A percentile compares a stretch with the other conserved stretches of the same genome.
Evolutionary conservation across 2,329 filamentous ascomycete species (phyloP).

Genomic region (Talaromyces albobiverticillius): DNA sequence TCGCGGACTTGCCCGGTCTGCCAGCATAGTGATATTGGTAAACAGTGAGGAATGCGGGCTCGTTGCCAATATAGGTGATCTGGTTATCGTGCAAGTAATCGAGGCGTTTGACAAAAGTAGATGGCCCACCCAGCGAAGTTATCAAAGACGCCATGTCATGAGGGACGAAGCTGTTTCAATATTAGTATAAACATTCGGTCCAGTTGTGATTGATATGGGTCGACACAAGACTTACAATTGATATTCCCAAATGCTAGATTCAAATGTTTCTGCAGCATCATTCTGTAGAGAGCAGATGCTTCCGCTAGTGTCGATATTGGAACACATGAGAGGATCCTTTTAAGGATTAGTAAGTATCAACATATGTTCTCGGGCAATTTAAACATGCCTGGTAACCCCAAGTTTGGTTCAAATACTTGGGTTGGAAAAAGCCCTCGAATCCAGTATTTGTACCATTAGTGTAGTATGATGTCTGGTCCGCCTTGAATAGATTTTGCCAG

Average conservation of each 20-base stretch:
- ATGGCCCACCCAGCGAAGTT: conserved; percentile 57
- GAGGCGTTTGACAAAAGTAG: conserved; percentile 57
- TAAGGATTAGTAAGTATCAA: conserved; percentile 34
- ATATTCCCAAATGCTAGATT: conserved; percentile 32
- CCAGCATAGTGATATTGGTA: conserved; percentile 68
- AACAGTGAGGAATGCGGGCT: conserved; percentile 61
- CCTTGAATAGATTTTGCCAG: conserved; percentile 66
- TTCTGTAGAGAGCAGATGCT: conserved; percentile 30
- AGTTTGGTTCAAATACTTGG: conserved; percentile 63
- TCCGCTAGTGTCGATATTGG: conserved; percentile 51
- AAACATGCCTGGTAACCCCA: conserved; percentile 60
- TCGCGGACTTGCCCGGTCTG: conserved; percentile 50
- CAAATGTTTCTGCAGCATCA: conserved; percentile 28
- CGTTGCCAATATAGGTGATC: conserved; percentile 64
- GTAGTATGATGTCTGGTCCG: conserved; percentile 52
- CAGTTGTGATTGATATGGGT: conserved; percentile 49
- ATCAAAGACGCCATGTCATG: conserved; percentile 54
- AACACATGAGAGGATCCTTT: conserved; percentile 51
- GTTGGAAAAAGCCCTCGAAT: conserved; percentile 68
- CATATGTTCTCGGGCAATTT: conserved; percentile 40
- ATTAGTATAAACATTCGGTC: conserved; percentile 37
- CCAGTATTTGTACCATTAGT: conserved; percentile 58
- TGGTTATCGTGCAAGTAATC: conserved; percentile 62
- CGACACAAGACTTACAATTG: conserved; percentile 45
- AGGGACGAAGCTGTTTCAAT: conserved; percentile 52